These are phyloP conservation scores for Brassica incana DNA, from an alignment of 345 rosid genomes.

Conservation along the genomic window DNA sequence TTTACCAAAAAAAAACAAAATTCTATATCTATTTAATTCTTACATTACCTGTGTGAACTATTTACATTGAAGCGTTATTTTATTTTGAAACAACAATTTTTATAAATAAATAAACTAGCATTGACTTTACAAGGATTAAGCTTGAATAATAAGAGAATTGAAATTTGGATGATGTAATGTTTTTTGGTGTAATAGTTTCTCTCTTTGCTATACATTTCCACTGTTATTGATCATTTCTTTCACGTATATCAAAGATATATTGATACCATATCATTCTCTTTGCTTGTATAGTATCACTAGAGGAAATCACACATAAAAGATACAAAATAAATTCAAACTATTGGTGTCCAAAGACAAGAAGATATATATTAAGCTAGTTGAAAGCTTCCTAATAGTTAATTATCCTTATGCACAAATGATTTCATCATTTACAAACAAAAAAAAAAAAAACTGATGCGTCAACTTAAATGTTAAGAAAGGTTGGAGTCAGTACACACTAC, in stretches of 20 bases:
- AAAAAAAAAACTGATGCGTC: background rate
- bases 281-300: background rate
- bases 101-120: background rate
- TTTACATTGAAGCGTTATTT: background rate
- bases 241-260: background rate
- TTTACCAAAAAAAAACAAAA: background rate
- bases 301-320: background rate
- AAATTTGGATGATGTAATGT: background rate
- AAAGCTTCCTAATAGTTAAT: background rate
- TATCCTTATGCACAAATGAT: background rate
- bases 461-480: background rate
- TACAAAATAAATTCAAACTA: background rate
- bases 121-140: background rate
- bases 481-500: background rate
- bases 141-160: background rate
- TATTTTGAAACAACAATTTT: background rate
- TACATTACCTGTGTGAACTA: background rate
- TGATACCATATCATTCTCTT: background rate
- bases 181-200: background rate
- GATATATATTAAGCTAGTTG: background rate
- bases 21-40: background rate
- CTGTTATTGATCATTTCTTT: background rate
- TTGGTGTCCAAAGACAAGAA: background rate
- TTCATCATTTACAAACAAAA: background rate
- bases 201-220: background rate